A percentile compares a stretch with the other conserved stretches of the same genome.
These are phyloP conservation scores for Pyrenopolyporus hunteri DNA, from an alignment of 495 filamentous ascomycete genomes.

Conservation along the genomic window DNA sequence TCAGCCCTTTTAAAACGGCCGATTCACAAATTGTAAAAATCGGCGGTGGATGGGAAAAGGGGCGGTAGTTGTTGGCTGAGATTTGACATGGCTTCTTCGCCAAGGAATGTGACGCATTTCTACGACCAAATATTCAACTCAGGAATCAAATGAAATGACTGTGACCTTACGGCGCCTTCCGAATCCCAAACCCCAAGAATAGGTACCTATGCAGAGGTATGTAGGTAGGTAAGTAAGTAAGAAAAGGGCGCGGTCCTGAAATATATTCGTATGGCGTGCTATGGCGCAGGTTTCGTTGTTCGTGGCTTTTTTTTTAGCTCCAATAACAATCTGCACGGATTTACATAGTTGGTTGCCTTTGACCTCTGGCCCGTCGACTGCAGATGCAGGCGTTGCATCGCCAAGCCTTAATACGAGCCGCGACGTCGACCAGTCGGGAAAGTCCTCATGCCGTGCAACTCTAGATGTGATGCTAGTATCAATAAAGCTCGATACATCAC, in stretches of 20 bases:
- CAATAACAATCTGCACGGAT: not conserved
- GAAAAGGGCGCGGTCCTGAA: conserved; percentile 1
- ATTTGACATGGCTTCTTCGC: not conserved
- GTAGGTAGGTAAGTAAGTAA: conserved; percentile 24
- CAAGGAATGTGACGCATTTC: conserved; percentile 9
- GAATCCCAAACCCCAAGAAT: no score
- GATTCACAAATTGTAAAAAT: no score
- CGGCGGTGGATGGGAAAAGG: not conserved
- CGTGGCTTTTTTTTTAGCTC: conserved; percentile 3
- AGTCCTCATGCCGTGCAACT: conserved; percentile 23
- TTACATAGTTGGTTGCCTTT: not conserved
- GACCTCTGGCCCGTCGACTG: conserved; percentile 11
- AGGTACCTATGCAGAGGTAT: no score
- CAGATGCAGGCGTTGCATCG: conserved; percentile 26
- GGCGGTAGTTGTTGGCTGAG: not conserved
- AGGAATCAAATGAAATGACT: no score
- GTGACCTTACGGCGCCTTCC: no score
- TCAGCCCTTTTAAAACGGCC: no score
- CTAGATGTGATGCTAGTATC: no score
- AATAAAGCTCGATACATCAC: no score
- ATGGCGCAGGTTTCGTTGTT: conserved; percentile 16
- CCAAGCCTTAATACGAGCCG: conserved; percentile 37
- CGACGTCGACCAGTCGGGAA: conserved; percentile 8
- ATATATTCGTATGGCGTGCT: conserved; percentile 24
- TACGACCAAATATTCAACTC: not conserved